Percentiles rank a stretch among this genome's conserved stretches.
phyloP scores from a whole-genome alignment of 768 basidiomycete genomes.

The Kwoniella pini region DNA sequence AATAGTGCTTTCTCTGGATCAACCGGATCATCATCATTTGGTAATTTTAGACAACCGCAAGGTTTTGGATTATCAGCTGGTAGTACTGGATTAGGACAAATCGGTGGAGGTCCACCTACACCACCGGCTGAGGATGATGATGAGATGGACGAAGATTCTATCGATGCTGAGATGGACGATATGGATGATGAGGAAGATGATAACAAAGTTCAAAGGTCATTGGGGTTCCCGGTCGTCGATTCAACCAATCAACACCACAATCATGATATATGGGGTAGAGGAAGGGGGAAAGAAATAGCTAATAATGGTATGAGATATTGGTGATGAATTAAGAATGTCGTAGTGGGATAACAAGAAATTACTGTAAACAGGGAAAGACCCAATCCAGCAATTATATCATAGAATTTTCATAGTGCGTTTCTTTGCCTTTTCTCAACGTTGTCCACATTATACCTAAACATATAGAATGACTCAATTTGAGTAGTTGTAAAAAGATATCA shows the following conservation, averaged over 20 bases:
- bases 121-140: slow-evolving; percentile 10
- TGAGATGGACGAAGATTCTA: slow-evolving; percentile 35
- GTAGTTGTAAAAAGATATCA: too few species aligned
- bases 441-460: too few species aligned
- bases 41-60: slow-evolving; percentile 12
- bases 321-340: too few species aligned
- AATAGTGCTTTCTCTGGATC: slow-evolving; percentile 3
- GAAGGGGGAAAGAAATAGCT: slow-evolving; percentile 7
- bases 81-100: not conserved
- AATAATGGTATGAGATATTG: too few species aligned
- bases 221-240: slow-evolving; percentile 14
- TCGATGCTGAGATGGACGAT: slow-evolving; percentile 19
- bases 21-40: not conserved
- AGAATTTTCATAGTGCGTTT: too few species aligned
- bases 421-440: too few species aligned
- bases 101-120: slow-evolving; percentile 2
- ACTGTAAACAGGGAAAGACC: too few species aligned
- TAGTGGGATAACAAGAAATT: too few species aligned
- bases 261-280: slow-evolving; percentile 8
- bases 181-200: slow-evolving; percentile 30
- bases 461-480: too few species aligned
- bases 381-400: too few species aligned
- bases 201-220: slow-evolving; percentile 22
- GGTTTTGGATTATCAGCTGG: slow-evolving; percentile 12
- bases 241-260: not conserved